Conservation (phyloP, 73 alveolate species). For the Urostyla sp. region DNA sequence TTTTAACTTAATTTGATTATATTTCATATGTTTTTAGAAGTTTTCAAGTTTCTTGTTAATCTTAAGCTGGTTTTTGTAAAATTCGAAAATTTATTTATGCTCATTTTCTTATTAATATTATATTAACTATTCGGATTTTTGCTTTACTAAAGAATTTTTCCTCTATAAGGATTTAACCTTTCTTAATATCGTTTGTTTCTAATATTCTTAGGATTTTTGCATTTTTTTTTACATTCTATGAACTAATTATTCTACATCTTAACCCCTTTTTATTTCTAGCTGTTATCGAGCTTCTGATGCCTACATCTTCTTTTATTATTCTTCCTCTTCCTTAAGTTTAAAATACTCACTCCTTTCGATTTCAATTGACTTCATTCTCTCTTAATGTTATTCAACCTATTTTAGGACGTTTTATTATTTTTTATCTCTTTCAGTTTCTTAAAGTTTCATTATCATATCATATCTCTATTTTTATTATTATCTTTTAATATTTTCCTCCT, state of each 20-base stretch:
- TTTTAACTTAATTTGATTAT: background rate
- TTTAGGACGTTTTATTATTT: no score
- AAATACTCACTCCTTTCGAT: background rate
- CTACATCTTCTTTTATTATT: background rate
- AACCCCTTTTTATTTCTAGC: no score
- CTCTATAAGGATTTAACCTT: background rate
- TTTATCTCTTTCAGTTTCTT: no score
- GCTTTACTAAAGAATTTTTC: background rate
- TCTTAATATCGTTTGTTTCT: background rate
- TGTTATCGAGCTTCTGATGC: no score
- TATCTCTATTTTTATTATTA: no score
- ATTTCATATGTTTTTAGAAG: background rate
- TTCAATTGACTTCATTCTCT: background rate
- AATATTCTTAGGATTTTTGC: background rate
- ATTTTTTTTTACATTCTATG: background rate
- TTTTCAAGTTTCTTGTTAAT: background rate
- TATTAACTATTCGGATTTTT: background rate
- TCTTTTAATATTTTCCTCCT: no score
- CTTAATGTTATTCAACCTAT: background rate
- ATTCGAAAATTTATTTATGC: background rate
- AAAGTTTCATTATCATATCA: no score
- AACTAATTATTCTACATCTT: background rate
- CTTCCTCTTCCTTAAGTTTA: background rate
- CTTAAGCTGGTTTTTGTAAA: background rate
- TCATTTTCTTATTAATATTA: background rate